Conservation (phyloP, 2,329 filamentous ascomycete genomes). For the Cryphonectria nitschkei region DNA sequence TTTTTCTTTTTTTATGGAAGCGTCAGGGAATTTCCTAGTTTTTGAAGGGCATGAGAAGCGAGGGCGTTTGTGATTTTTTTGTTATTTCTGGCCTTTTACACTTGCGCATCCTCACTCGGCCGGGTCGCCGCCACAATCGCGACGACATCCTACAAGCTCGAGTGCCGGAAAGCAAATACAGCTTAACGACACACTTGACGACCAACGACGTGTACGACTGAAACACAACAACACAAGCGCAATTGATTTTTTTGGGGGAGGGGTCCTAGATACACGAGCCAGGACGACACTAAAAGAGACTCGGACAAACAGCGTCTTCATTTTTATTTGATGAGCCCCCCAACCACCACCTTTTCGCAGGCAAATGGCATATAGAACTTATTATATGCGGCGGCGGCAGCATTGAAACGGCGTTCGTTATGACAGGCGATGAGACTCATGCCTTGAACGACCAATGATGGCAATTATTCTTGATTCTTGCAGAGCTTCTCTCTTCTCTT, state of each 20-base stretch:
- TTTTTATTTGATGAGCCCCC: background rate
- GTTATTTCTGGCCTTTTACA: conserved; percentile 13
- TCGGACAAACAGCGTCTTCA: background rate
- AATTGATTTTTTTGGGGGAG: background rate
- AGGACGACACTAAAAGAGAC: background rate
- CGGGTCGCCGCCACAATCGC: conserved; percentile 32
- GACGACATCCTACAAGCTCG: conserved; percentile 33
- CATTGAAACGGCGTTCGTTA: conserved; percentile 28
- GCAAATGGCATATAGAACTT: conserved; percentile 20
- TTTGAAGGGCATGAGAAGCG: conserved; percentile 35
- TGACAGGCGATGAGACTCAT: conserved; percentile 22
- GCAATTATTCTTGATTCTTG: conserved; percentile 20
- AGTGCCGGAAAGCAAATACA: conserved; percentile 31
- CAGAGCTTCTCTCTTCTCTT: conserved; percentile 14
- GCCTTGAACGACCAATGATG: conserved; percentile 28
- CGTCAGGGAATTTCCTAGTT: conserved; percentile 9
- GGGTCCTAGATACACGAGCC: background rate
- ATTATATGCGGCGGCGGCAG: conserved; percentile 19
- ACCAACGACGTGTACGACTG: conserved; percentile 44
- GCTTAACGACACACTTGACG: conserved; percentile 34
- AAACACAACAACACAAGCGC: conserved; percentile 13
- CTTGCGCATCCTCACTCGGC: conserved; percentile 31
- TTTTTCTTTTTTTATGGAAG: background rate
- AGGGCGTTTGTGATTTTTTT: conserved; percentile 34
- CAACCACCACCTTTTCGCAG: background rate